phyloP scores from a whole-genome alignment of 345 rosid species.

The Firmiana major region DNA sequence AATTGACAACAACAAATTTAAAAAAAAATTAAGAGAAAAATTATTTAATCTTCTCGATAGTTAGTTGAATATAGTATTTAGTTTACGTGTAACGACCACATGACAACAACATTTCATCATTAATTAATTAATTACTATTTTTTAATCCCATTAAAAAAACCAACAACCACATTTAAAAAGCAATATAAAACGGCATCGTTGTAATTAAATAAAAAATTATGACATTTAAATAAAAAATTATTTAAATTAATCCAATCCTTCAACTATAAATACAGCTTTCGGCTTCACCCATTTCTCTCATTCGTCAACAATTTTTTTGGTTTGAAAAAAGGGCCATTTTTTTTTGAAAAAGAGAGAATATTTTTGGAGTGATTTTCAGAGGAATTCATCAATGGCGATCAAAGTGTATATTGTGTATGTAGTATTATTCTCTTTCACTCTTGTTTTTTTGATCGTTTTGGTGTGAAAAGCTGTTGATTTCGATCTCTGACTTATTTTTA shows the following conservation, averaged over 20 bases:
- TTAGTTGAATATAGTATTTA: neutral
- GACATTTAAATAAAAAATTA: neutral
- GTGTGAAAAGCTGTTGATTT: neutral
- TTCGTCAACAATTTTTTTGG: conserved; percentile 19
- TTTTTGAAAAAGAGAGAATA: neutral
- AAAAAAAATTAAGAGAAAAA: conserved; percentile 7
- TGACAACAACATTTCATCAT: conserved; percentile 67
- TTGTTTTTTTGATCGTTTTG: neutral
- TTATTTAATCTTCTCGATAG: conserved; percentile 30
- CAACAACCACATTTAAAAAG: neutral
- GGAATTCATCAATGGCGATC: conserved; percentile 44
- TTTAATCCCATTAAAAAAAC: neutral
- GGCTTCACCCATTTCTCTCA: conserved; percentile 9
- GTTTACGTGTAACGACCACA: conserved; percentile 20
- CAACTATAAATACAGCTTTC: conserved; percentile 44
- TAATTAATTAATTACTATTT: conserved; percentile 8
- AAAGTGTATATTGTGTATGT: conserved; percentile 81
- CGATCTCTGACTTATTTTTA: neutral
- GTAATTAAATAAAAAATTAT: neutral
- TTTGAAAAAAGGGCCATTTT: neutral
- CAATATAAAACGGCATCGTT: conserved; percentile 27
- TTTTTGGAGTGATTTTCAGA: neutral
- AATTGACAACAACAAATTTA: conserved; percentile 11
- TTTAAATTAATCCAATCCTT: neutral
- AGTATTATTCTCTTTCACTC: neutral